Evolutionary conservation across 2,329 filamentous ascomycete genomes (phyloP).

Genomic region (Colletotrichum scovillei): DNA sequence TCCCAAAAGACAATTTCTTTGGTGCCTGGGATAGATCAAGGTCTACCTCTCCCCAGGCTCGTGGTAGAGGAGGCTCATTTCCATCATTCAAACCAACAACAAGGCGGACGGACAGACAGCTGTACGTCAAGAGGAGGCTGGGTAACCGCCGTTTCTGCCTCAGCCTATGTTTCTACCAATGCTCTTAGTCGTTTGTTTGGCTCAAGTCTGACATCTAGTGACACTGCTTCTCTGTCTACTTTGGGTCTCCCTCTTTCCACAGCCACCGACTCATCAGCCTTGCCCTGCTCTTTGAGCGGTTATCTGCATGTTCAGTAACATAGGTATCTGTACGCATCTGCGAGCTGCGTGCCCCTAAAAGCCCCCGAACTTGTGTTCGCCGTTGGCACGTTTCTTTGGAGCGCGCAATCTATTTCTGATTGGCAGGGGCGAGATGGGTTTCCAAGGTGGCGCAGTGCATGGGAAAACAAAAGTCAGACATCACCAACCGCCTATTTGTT

Average conservation of each 20-base stretch:
- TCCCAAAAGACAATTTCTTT: slow-evolving; percentile 5
- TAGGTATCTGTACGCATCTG: background rate
- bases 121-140: background rate
- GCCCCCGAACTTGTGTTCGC: background rate
- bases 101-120: background rate
- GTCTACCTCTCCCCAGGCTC: background rate
- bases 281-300: slow-evolving; percentile 6
- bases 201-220: background rate
- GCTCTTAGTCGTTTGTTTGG: background rate
- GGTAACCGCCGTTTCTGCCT: background rate
- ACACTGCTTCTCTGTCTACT: background rate
- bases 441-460: slow-evolving; percentile 20
- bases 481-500: background rate
- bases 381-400: slow-evolving; percentile 18
- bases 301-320: slow-evolving; percentile 5
- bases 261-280: slow-evolving; percentile 4
- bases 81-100: background rate
- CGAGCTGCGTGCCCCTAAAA: background rate
- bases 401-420: background rate
- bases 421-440: slow-evolving; percentile 1
- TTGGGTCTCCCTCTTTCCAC: background rate
- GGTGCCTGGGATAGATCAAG: slow-evolving; percentile 8
- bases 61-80: background rate
- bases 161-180: background rate
- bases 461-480: slow-evolving; percentile 17